A percentile compares a stretch with the other conserved stretches of the same genome.
Evolutionary conservation across 2,329 filamentous ascomycete genomes (phyloP).

Genomic region (Colletotrichum endophyticum): DNA sequence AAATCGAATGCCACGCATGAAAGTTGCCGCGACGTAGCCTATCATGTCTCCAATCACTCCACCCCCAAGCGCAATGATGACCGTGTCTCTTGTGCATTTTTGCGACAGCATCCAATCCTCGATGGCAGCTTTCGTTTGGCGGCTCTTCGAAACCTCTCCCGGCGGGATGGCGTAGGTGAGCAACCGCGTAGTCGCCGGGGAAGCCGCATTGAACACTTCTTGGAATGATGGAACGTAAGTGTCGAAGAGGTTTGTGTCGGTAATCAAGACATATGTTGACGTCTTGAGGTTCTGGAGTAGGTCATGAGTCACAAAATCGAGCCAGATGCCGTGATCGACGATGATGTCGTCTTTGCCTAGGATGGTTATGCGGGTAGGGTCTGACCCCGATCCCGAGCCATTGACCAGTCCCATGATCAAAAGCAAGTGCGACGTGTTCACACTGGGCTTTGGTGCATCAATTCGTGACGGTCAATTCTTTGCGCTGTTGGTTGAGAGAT

Average conservation of each 20-base stretch:
- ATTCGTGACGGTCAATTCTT: not conserved
- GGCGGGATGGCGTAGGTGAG: conserved; percentile 88
- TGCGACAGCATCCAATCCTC: conserved; percentile 97
- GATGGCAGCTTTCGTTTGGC: conserved; percentile 91
- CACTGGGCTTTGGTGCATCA: not conserved
- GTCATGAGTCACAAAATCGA: conserved; percentile 79
- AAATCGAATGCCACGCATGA: conserved; percentile 96
- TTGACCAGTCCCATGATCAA: conserved; percentile 19
- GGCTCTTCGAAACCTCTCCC: conserved; percentile 91
- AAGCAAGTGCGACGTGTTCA: not conserved
- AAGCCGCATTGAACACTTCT: conserved; percentile 35
- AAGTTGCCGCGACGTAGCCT: conserved; percentile 95
- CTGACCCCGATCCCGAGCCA: conserved; percentile 20
- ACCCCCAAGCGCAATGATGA: conserved; percentile 92
- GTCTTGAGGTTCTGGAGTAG: conserved; percentile 78
- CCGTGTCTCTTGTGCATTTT: conserved; percentile 92
- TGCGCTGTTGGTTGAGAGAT: not conserved
- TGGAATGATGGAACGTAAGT: conserved; percentile 83
- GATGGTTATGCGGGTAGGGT: conserved; percentile 73
- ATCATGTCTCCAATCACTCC: conserved; percentile 99
- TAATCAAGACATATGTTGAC: conserved; percentile 95
- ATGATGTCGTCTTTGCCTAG: conserved; percentile 90
- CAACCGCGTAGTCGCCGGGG: conserved; percentile 63
- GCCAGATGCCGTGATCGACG: conserved; percentile 90
- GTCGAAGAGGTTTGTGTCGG: conserved; percentile 87